A percentile compares a stretch with the other conserved stretches of the same genome.
These are phyloP conservation scores for Golubevia sp. DNA, from an alignment of 1,284 basidiomycete genomes.

Conservation along the genomic window DNA sequence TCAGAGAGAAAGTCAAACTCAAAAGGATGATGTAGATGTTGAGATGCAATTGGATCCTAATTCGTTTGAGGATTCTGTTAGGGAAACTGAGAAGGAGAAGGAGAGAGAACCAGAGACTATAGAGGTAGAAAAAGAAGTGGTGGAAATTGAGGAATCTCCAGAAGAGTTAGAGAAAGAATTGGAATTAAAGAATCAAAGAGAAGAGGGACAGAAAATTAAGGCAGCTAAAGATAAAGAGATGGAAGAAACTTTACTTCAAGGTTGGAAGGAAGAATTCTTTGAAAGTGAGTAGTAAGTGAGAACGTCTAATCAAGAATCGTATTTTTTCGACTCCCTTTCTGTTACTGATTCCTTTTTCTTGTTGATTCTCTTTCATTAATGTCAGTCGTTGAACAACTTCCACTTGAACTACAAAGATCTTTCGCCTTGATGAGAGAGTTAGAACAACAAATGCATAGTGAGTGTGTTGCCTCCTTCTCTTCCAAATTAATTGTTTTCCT, in stretches of 20 bases:
- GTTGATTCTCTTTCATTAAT: constrained; percentile 1
- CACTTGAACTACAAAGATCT: constrained; percentile 79
- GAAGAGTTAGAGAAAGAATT: too few relatives aligned
- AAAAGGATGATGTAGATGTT: too few relatives aligned
- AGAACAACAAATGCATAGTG: constrained; percentile 75
- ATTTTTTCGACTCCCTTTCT: background rate
- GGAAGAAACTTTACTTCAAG: constrained; percentile 23
- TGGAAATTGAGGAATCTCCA: too few relatives aligned
- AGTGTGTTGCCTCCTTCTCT: constrained; percentile 27
- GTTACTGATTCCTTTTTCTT: too few relatives aligned
- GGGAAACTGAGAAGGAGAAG: too few relatives aligned
- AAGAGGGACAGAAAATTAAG: background rate
- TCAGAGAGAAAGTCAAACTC: too few relatives aligned
- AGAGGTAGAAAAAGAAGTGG: too few relatives aligned
- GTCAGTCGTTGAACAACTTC: constrained; percentile 80
- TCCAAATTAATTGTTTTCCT: too few relatives aligned
- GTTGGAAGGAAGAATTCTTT: constrained; percentile 57
- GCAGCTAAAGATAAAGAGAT: constrained; percentile 27
- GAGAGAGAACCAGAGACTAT: too few relatives aligned
- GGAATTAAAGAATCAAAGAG: too few relatives aligned
- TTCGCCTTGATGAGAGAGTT: constrained; percentile 79
- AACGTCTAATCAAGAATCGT: background rate
- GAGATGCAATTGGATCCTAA: too few relatives aligned
- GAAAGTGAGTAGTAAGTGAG: constrained; percentile 23
- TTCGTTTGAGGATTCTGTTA: too few relatives aligned